Evolutionary conservation across 2,329 filamentous ascomycete species (phyloP), one percentile per base, ranked within the genome.

Genomic region (Sclerotinia spermophila): DNA sequence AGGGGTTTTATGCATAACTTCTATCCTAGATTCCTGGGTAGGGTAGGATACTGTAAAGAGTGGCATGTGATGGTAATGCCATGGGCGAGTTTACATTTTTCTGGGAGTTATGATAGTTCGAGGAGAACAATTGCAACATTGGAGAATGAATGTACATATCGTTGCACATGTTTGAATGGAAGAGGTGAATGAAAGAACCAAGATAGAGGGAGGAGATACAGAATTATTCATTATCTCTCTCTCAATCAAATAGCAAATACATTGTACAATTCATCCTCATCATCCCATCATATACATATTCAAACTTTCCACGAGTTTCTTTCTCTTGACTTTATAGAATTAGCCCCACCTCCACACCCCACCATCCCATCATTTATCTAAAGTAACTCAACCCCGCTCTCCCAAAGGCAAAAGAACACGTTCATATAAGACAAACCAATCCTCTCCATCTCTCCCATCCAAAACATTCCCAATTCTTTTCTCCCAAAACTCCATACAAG

Each of bases 281-380:
- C 19, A 8, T 35, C 5, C 1, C 3, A 27, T 21, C n/a, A n/a
- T n/a, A n/a, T n/a, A n/a, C n/a, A n/a, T n/a, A n/a, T n/a, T n/a
- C 62, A 53, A 51, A 15, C 33, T 27, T 65, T 65, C 62, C 62
- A 65, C n/a, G 45, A 53, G 45, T n/a, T 65, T 64, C 61, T 65
- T 65, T 40, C 30, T 51, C 24, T 27, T 6, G 17, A 65, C 27
- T 8, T 35, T 30, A 1, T 27, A 27, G 48, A 19, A 35, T 62
- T 40, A 21, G 15, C 30, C 30, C n/a, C n/a, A 38, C 42, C 42
- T 27, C 38, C 38, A 45, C 27, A 30, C 19, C 61, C 61, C 45
- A 38, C 59, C 27, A 53, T 42, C 61, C 27, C 33, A 42, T n/a
- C 45, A 40, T 53, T 51, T 27, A 17, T 53, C 48, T 27, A 27